Conservation (phyloP, 495 filamentous ascomycete species). For the Lentithecium fluviatile region DNA sequence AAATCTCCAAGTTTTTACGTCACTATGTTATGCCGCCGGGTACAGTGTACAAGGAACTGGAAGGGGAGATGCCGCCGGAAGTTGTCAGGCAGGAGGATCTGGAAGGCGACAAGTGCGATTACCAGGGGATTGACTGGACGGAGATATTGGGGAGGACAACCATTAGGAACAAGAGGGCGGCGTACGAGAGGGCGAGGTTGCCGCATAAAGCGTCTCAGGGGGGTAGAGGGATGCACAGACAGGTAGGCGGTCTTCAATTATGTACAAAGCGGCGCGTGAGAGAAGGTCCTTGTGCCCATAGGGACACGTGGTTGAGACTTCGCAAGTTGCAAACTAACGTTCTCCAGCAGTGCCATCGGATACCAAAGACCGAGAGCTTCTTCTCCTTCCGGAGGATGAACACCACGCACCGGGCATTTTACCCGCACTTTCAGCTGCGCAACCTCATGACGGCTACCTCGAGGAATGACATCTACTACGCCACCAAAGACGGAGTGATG, state of each 20-base stretch:
- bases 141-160: slow-evolving; percentile 52
- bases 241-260: background rate
- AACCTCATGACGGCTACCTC: slow-evolving; percentile 75
- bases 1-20: slow-evolving; percentile 10
- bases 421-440: slow-evolving; percentile 87
- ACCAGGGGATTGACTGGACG: slow-evolving; percentile 78
- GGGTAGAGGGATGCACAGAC: background rate
- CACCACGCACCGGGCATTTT: slow-evolving; percentile 58
- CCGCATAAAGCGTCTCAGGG: background rate
- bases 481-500: slow-evolving; percentile 57
- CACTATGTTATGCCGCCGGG: background rate
- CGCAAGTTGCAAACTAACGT: slow-evolving; percentile 4
- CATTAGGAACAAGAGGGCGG: slow-evolving; percentile 45
- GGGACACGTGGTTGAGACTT: too few species aligned
- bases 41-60: background rate
- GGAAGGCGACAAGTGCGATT: slow-evolving; percentile 61
- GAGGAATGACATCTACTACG: slow-evolving; percentile 75
- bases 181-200: slow-evolving; percentile 8
- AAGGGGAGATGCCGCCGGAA: slow-evolving; percentile 39
- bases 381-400: slow-evolving; percentile 73
- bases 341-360: slow-evolving; percentile 3
- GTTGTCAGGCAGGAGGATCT: slow-evolving; percentile 48
- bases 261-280: background rate
- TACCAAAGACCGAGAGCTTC: slow-evolving; percentile 53
- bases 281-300: too few species aligned